Conservation (phyloP, 139 green algal species). For the Gonium pectorale region DNA sequence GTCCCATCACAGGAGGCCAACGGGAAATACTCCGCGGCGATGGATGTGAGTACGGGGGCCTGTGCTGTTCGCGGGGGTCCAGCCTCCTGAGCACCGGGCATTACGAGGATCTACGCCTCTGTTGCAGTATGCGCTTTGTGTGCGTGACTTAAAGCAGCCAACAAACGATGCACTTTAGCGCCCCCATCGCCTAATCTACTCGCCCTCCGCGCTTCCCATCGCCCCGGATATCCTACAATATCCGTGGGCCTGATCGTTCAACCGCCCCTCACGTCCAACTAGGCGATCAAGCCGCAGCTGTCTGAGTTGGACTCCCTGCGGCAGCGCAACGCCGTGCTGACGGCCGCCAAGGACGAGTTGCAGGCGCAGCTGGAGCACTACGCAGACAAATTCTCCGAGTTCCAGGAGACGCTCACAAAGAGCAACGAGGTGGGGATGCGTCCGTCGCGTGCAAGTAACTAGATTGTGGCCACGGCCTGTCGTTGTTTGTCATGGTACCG, state of each 20-base stretch:
- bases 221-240: no score
- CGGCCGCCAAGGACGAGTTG: slow-evolving; percentile 47
- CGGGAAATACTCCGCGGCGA: slow-evolving; percentile 12
- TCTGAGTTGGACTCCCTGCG: slow-evolving; percentile 5
- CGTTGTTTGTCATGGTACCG: no score
- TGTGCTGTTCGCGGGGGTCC: not conserved
- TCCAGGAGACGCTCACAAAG: slow-evolving; percentile 53
- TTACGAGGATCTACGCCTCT: no score
- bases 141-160: no score
- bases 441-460: no score
- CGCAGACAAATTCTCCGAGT: slow-evolving; percentile 44
- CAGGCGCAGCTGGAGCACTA: slow-evolving; percentile 54
- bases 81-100: no score
- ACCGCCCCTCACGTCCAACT: not conserved
- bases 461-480: no score
- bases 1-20: slow-evolving; percentile 42
- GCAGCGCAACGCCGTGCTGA: slow-evolving; percentile 43
- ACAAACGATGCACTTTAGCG: no score
- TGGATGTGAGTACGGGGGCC: slow-evolving; percentile 1
- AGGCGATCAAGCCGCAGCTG: slow-evolving; percentile 41
- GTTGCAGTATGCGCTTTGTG: no score
- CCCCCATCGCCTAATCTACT: no score
- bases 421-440: slow-evolving; percentile 57
- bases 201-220: no score
- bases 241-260: no score